Evolutionary conservation across 192 early-diverging fungal species (phyloP), one percentile per base, ranked within the genome.

Genomic region (Coemansia sp.): DNA sequence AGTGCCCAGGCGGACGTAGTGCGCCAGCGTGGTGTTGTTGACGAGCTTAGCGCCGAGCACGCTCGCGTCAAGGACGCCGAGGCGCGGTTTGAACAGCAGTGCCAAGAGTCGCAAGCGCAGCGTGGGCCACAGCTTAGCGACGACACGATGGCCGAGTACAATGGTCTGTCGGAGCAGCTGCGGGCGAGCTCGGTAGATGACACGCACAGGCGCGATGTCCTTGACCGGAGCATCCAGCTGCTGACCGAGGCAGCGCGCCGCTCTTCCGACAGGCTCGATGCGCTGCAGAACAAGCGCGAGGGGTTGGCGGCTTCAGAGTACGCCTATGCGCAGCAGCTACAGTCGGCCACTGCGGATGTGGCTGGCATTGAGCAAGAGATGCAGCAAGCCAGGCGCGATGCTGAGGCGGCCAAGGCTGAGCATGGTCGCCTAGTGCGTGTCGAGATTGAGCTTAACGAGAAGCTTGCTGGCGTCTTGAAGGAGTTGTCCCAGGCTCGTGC

Each of bases 401-500:
- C 88, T 9, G 70, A 86, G 1, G 68, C 70, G 4, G 66, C 86
- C 21, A 84, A 88, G 35, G 64, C 76, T 6, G 94, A 95, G 62
- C 84, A 88, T 18, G 72, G 74, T 36, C 65, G 75, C 36, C 81
- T 93, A n/a, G 63, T 80, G 72, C 84, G 88, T 46, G 73, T 85
- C 39, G 58, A 77, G 65, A 64, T 66, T 0, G 87, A 95, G 65
- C 78, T 91, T 54, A 93, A 93, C 67, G 94, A 95, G 34, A 91
- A 94, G 67, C 86, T 97, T 15, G 83, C 84, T 39, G 88, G 85
- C 33, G 85, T 89, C 3, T 65, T 90, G 19, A 86, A 90, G 24
- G 83, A 90, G 59, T 77, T 99, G 29, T 78, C 87, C 56, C 86
- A 92, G 57, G 94, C 92, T 8, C 86, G 88, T 22, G 83, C 89